These are phyloP conservation scores for Globomyces sp. DNA, from an alignment of 371 early-diverging fungal genomes.

Conservation along the genomic window DNA sequence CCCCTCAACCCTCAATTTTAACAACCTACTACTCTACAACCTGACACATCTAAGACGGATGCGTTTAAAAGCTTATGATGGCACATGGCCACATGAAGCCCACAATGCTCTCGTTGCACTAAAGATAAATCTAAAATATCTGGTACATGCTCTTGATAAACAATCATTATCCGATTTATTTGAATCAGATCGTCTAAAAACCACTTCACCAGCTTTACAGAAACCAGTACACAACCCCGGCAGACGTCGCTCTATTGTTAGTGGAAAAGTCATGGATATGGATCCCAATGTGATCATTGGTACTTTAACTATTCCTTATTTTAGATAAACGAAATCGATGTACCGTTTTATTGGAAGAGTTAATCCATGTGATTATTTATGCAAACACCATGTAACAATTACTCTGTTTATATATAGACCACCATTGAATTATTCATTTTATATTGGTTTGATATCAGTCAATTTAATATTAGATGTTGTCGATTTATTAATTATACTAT, in stretches of 20 bases:
- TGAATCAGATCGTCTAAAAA: conserved; percentile 48
- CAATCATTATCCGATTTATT: conserved; percentile 60
- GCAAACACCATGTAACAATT: conserved; percentile 58
- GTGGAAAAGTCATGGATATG: conserved; percentile 12
- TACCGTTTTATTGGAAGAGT: conserved; percentile 58
- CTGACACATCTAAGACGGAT: conserved; percentile 58
- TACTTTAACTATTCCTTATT: too few relatives aligned
- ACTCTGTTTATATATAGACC: conserved; percentile 35
- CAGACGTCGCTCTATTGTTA: conserved; percentile 3
- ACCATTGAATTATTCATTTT: conserved; percentile 66
- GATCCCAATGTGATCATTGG: not conserved
- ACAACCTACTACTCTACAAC: conserved; percentile 32
- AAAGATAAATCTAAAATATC: conserved; percentile 65
- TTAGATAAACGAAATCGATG: conserved; percentile 46
- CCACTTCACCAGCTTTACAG: not conserved
- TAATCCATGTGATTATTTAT: conserved; percentile 60
- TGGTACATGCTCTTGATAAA: conserved; percentile 60
- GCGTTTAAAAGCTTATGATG: conserved; percentile 48
- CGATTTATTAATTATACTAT: conserved; percentile 61
- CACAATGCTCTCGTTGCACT: conserved; percentile 70
- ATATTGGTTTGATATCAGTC: conserved; percentile 21
- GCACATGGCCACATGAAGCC: conserved; percentile 58
- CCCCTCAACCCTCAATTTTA: too few relatives aligned
- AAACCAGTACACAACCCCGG: not conserved
- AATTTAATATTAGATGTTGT: conserved; percentile 48